phyloP scores from a whole-genome alignment of 257 asterid species.

The Petunia secreta region DNA sequence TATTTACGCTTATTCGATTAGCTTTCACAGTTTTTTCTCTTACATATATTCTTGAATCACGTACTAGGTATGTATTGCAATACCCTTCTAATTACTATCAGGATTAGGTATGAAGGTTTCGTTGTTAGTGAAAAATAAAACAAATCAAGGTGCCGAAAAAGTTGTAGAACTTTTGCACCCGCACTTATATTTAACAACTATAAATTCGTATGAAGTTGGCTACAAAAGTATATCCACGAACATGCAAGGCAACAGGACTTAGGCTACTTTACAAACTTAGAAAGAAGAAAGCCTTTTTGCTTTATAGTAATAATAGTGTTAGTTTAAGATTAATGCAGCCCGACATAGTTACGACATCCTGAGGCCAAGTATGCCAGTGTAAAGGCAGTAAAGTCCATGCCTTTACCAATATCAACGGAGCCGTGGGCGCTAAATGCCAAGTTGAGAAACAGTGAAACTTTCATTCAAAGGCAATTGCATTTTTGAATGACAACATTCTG shows the following conservation, averaged over 20 bases:
- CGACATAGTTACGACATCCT: conserved; percentile 47
- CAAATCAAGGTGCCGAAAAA: background rate
- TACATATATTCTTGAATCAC: no score
- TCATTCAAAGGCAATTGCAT: background rate
- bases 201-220: background rate
- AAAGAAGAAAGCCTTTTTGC: background rate
- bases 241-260: no score
- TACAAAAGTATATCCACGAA: no score
- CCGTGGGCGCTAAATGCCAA: background rate
- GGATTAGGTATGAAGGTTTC: background rate
- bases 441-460: no score
- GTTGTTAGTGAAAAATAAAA: background rate
- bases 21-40: no score
- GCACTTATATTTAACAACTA: background rate
- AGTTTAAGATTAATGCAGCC: background rate
- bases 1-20: no score
- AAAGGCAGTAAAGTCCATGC: no score
- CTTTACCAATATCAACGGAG: no score
- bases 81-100: no score
- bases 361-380: conserved; percentile 29
- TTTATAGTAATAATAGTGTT: background rate
- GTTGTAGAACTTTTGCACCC: background rate
- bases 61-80: no score
- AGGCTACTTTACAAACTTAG: background rate
- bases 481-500: conserved; percentile 55